phyloP scores from a whole-genome alignment of 1,284 basidiomycete genomes.

The Papiliotrema fonsecae region DNA sequence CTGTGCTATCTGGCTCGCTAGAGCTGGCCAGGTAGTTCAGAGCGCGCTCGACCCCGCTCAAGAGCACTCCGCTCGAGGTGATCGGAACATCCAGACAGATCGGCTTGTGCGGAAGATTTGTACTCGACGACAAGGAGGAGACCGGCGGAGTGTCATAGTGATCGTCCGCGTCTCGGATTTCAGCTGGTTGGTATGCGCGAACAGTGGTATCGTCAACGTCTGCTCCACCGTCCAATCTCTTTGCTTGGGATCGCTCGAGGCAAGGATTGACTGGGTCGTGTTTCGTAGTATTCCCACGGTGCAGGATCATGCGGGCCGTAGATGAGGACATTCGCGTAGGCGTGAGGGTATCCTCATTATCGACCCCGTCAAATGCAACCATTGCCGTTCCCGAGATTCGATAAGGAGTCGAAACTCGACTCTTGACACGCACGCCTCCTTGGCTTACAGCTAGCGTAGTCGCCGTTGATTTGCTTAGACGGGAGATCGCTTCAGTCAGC shows the following conservation, averaged over 20 bases:
- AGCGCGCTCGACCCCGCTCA: neutral
- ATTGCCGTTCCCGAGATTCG: neutral
- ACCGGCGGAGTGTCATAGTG: no score
- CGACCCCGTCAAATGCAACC: no score
- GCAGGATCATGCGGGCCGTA: neutral
- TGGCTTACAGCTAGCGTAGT: neutral
- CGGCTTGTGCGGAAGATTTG: no score
- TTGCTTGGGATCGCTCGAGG: neutral
- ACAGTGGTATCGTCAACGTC: no score
- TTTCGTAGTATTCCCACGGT: neutral
- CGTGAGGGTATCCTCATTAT: neutral
- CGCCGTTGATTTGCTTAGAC: neutral
- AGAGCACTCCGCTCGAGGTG: neutral
- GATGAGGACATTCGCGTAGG: neutral
- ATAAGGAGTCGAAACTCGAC: constrained; percentile 2
- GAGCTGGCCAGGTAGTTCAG: neutral
- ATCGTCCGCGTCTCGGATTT: no score
- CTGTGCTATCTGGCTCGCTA: neutral
- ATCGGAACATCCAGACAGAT: no score
- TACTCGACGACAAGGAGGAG: no score
- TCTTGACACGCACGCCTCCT: neutral
- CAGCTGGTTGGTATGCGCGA: no score
- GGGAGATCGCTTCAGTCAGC: neutral
- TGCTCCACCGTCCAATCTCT: neutral
- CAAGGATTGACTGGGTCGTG: neutral